Evolutionary conservation across 805 yeast genomes (phyloP).

Genomic region (Blastobotrys parvus): DNA sequence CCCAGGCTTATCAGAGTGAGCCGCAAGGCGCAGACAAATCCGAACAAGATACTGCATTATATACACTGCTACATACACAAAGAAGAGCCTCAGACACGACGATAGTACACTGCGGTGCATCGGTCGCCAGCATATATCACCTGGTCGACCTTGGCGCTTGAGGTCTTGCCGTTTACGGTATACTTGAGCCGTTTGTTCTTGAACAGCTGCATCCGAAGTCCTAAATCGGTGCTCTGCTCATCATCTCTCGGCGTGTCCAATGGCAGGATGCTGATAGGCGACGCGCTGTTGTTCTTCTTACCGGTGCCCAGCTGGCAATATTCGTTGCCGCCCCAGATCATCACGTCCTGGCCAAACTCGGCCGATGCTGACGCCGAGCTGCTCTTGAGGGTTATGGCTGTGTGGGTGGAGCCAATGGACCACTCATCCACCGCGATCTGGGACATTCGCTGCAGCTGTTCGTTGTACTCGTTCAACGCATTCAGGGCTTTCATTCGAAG

Average conservation of each 20-base stretch:
- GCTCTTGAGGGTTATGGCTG: constrained; percentile 47
- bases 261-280: constrained; percentile 11
- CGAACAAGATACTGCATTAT: neutral
- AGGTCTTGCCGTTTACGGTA: constrained; percentile 22
- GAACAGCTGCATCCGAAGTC: constrained; percentile 36
- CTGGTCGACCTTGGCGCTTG: constrained; percentile 37
- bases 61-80: neutral
- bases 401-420: constrained; percentile 60
- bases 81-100: neutral
- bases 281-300: constrained; percentile 44
- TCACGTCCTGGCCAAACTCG: constrained; percentile 37
- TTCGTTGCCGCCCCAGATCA: constrained; percentile 80
- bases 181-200: constrained; percentile 15
- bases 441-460: constrained; percentile 32
- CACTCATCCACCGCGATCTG: constrained; percentile 43
- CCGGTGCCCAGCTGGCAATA: constrained; percentile 83
- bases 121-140: constrained; percentile 53
- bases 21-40: neutral
- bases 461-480: constrained; percentile 48
- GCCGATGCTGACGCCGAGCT: constrained; percentile 13
- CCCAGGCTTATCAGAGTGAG: neutral
- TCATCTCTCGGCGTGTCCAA: constrained; percentile 4
- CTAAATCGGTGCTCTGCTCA: neutral
- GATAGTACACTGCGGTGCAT: constrained; percentile 57
- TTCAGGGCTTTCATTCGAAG: constrained; percentile 42